phyloP scores from a whole-genome alignment of 78 protist genomes.

The Dictyostelium citrinum region DNA sequence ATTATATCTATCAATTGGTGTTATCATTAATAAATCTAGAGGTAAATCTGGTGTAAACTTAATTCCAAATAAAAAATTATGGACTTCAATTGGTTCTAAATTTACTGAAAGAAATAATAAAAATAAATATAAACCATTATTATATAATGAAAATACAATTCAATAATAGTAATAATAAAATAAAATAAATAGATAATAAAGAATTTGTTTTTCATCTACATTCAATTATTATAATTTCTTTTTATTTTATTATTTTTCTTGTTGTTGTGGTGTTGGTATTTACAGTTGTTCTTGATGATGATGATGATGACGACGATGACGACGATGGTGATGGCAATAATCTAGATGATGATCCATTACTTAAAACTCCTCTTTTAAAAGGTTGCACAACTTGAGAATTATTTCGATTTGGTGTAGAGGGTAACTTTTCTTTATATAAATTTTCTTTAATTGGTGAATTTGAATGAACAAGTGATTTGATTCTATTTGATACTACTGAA shows the following conservation, averaged over 20 bases:
- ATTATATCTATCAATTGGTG: constrained; percentile 14
- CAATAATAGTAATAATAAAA: neutral
- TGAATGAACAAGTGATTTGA: neutral
- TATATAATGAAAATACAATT: neutral
- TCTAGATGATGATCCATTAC: neutral
- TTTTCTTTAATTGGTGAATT: neutral
- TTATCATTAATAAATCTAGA: neutral
- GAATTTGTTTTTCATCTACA: neutral
- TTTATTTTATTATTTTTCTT: neutral
- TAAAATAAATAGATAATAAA: neutral
- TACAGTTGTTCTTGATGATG: neutral
- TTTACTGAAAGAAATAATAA: neutral
- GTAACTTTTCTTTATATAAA: neutral
- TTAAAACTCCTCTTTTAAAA: neutral
- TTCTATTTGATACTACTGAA: neutral
- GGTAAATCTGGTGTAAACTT: neutral
- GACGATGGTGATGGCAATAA: neutral
- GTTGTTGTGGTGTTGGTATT: neutral
- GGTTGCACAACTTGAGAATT: neutral
- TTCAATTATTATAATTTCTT: neutral
- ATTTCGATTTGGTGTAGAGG: neutral
- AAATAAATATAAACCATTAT: neutral
- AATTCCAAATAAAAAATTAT: constrained; percentile 40
- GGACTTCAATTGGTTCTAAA: constrained; percentile 14
- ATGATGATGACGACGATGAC: neutral